These are phyloP conservation scores for Paulownia fortunei DNA, from an alignment of 257 asterid genomes.

Conservation along the genomic window DNA sequence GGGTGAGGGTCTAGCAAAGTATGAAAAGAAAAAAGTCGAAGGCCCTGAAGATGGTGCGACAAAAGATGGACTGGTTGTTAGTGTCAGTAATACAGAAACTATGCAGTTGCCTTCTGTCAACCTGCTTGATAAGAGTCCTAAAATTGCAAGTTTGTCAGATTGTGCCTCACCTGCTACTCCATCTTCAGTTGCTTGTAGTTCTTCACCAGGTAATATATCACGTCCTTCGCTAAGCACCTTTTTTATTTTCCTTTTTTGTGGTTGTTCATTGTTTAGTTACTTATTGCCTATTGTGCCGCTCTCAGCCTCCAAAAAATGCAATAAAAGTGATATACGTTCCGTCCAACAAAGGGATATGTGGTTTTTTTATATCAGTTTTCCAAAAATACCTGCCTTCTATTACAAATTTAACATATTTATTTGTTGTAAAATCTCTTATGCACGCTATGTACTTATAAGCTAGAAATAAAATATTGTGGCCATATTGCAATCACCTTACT, in stretches of 20 bases:
- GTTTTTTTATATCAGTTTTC: neutral
- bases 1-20: slow-evolving; percentile 99
- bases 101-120: slow-evolving; percentile 46
- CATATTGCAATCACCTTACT: neutral
- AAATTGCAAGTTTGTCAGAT: slow-evolving; percentile 50
- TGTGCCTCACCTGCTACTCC: slow-evolving; percentile 80
- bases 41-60: slow-evolving; percentile 62
- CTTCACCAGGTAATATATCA: slow-evolving; percentile 75
- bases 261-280: neutral
- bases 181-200: slow-evolving; percentile 84
- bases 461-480: neutral
- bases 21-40: slow-evolving; percentile 90
- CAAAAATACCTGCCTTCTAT: neutral
- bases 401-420: neutral
- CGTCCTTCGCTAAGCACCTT: neutral
- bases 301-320: neutral
- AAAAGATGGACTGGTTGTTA: slow-evolving; percentile 40
- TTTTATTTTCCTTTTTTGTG: neutral
- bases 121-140: slow-evolving; percentile 66
- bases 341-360: neutral
- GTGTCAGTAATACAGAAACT: slow-evolving; percentile 51
- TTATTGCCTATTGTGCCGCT: neutral
- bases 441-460: neutral
- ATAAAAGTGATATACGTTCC: neutral
- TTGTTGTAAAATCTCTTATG: neutral